A percentile compares a stretch with the other conserved stretches of the same genome.
Conservation (phyloP, 768 basidiomycete genomes). For the Sutorius australiensis region DNA sequence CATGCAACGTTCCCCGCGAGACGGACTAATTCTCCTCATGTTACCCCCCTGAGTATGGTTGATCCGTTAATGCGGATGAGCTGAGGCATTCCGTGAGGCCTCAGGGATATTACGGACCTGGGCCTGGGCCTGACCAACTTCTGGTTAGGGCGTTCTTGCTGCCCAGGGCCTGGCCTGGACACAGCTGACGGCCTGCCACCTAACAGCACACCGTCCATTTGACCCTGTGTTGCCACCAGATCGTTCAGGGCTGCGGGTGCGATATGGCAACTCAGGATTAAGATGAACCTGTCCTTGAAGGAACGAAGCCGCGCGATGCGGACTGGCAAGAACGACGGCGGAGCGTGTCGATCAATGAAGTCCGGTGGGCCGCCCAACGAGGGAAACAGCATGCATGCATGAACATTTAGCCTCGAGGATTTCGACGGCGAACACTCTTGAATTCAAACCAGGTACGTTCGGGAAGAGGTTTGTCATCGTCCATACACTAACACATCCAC, state of each 20-base stretch:
- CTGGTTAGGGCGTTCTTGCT: background rate
- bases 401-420: background rate
- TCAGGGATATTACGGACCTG: background rate
- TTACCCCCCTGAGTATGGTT: background rate
- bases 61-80: background rate
- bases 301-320: background rate
- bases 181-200: background rate
- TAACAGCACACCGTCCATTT: background rate
- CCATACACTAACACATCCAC: slow-evolving; percentile 18
- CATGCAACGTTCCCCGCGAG: background rate
- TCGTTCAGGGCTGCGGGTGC: background rate
- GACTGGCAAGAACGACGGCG: background rate
- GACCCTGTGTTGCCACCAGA: background rate
- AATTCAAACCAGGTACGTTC: background rate
- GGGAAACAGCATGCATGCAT: background rate
- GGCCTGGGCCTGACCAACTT: background rate
- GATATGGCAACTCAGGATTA: background rate
- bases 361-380: background rate
- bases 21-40: background rate
- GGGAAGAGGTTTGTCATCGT: slow-evolving; percentile 10
- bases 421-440: background rate
- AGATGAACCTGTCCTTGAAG: background rate
- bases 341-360: background rate
- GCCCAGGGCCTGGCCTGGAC: no score
- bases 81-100: background rate